Percentiles rank a stretch among this genome's conserved stretches.
Conservation (phyloP, 768 basidiomycete species). For the Termitomyces sp. region DNA sequence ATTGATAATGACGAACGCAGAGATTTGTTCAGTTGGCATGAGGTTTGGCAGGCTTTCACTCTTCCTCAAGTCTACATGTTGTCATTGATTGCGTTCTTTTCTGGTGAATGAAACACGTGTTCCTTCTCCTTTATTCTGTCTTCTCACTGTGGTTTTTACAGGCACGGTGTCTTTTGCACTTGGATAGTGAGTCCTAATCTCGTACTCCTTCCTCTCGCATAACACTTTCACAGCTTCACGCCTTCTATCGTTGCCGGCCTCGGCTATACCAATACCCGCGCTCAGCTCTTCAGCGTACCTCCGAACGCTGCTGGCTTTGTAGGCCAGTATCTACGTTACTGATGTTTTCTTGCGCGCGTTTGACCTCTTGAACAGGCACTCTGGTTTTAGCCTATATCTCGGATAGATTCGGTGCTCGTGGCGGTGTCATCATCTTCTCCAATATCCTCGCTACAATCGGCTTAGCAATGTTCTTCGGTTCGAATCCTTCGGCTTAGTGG, state of each 20-base stretch:
- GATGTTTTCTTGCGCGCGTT: too few species aligned
- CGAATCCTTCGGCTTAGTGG: not conserved
- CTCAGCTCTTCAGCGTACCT: not conserved
- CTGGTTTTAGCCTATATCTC: not conserved
- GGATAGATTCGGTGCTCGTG: not conserved
- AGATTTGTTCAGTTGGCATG: slow-evolving; percentile 51
- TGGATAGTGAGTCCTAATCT: not conserved
- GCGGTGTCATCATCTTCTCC: not conserved
- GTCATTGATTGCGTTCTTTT: slow-evolving; percentile 21
- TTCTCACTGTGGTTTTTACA: not conserved
- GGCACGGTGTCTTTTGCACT: not conserved
- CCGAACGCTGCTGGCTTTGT: not conserved
- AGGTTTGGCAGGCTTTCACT: slow-evolving; percentile 42
- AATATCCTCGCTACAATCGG: not conserved
- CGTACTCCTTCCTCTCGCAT: not conserved
- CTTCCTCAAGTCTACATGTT: slow-evolving; percentile 53
- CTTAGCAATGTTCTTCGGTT: not conserved
- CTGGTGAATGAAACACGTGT: not conserved
- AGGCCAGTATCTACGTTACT: not conserved
- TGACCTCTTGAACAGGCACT: not conserved
- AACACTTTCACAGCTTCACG: not conserved
- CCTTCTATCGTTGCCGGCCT: not conserved
- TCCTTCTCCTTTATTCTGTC: not conserved
- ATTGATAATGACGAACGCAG: slow-evolving; percentile 25
- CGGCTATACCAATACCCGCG: not conserved